Evolutionary conservation across 805 yeast species (phyloP).

Genomic region (Saturnispora halmiae): DNA sequence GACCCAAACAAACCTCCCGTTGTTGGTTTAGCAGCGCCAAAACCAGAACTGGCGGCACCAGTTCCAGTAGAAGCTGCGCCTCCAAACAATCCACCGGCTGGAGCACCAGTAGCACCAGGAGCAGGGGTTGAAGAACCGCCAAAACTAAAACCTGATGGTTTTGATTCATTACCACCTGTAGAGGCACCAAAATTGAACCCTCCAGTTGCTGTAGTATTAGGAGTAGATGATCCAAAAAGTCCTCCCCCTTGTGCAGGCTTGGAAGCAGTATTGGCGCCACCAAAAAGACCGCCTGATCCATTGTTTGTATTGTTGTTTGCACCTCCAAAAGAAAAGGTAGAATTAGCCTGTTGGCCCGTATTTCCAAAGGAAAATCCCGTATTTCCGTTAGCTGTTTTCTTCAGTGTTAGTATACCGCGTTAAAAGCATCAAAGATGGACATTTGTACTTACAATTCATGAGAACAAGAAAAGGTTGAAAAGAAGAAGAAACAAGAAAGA

Average conservation of each 20-base stretch:
- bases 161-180: neutral
- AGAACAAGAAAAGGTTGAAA: neutral
- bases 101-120: conserved; percentile 6
- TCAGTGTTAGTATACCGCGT: neutral
- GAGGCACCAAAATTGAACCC: conserved; percentile 5
- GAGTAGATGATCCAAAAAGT: conserved; percentile 6
- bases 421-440: neutral
- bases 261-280: conserved; percentile 1
- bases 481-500: neutral
- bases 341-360: neutral
- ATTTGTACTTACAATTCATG: conserved; percentile 1
- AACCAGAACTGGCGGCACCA: neutral
- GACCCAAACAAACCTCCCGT: conserved; percentile 4
- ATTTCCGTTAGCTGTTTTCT: neutral
- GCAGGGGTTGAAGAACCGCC: conserved; percentile 4
- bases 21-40: conserved; percentile 1
- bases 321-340: conserved; percentile 4
- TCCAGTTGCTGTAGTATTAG: conserved; percentile 8
- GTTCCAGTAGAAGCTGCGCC: conserved; percentile 5
- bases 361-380: conserved; percentile 4
- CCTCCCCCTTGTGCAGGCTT: conserved; percentile 9
- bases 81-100: conserved; percentile 1
- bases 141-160: neutral
- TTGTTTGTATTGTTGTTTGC: conserved; percentile 1
- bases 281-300: neutral